Conservation (phyloP, 305 asterid genomes). For the Caryopteris hybrid region DNA sequence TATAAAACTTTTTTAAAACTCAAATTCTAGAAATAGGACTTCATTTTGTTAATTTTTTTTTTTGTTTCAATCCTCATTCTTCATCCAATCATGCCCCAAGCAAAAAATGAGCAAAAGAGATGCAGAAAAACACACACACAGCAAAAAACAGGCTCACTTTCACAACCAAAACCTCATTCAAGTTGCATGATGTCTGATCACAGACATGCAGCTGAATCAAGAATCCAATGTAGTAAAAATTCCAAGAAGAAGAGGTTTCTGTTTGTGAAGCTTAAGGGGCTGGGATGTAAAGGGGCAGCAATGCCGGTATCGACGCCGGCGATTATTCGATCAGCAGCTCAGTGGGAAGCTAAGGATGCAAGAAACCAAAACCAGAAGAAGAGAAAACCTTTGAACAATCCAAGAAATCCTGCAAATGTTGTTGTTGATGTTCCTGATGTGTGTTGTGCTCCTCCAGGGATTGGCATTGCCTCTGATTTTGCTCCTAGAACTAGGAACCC, state of each 20-base stretch:
- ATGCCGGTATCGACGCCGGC: slow-evolving; percentile 27
- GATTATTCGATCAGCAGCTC: slow-evolving; percentile 30
- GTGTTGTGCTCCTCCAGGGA: slow-evolving; percentile 66
- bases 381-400: slow-evolving; percentile 5
- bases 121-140: background rate
- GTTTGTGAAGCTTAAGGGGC: slow-evolving; percentile 32
- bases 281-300: slow-evolving; percentile 43
- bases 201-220: slow-evolving; percentile 27
- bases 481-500: slow-evolving; percentile 28
- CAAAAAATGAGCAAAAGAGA: slow-evolving; percentile 10
- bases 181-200: background rate
- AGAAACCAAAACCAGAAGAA: slow-evolving; percentile 28
- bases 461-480: slow-evolving; percentile 56
- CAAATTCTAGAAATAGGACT: slow-evolving; percentile 1
- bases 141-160: background rate
- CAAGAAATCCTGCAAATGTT: slow-evolving; percentile 30
- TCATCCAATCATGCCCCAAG: slow-evolving; percentile 21
- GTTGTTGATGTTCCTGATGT: slow-evolving; percentile 42
- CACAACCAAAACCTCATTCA: slow-evolving; percentile 6
- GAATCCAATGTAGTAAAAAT: slow-evolving; percentile 9
- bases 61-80: background rate
- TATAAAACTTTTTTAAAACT: background rate
- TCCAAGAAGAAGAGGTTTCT: slow-evolving; percentile 27
- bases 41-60: too few relatives aligned
- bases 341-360: slow-evolving; percentile 20